These are phyloP conservation scores for Diophrys appendiculata DNA, from an alignment of 73 alveolate species.

Conservation along the genomic window DNA sequence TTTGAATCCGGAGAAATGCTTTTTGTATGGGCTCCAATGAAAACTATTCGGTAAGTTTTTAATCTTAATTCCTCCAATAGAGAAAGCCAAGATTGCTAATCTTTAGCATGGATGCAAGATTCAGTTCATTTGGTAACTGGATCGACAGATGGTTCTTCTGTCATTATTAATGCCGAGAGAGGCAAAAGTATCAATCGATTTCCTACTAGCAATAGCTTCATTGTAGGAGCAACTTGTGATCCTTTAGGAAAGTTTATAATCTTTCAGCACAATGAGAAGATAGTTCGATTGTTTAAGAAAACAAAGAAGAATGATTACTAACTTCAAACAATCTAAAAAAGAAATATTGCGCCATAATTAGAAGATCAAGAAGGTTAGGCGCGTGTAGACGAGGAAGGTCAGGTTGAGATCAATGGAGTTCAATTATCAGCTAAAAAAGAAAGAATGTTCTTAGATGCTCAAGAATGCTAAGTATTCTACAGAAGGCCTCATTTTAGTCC, in stretches of 20 bases:
- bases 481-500: slow-evolving; percentile 94
- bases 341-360: too few relatives aligned
- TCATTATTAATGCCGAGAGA: not conserved
- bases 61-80: too few relatives aligned
- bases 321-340: too few relatives aligned
- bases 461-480: slow-evolving; percentile 80
- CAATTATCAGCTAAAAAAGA: slow-evolving; percentile 60
- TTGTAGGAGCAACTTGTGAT: slow-evolving; percentile 92
- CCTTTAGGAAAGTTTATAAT: slow-evolving; percentile 84
- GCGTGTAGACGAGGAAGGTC: too few relatives aligned
- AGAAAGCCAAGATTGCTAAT: not conserved
- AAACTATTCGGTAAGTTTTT: too few relatives aligned
- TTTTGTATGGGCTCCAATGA: not conserved
- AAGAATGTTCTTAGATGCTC: slow-evolving; percentile 85
- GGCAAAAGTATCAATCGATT: not conserved
- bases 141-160: not conserved
- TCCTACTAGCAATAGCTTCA: slow-evolving; percentile 19
- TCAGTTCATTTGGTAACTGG: not conserved
- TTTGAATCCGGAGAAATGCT: not conserved
- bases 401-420: too few relatives aligned
- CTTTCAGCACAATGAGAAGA: slow-evolving; percentile 87
- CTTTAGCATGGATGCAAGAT: not conserved
- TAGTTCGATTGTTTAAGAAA: slow-evolving; percentile 86
- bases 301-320: slow-evolving; percentile 25
- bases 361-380: too few relatives aligned